phyloP scores from a whole-genome alignment of 129 eudicot species.

The Arctium lappa region DNA sequence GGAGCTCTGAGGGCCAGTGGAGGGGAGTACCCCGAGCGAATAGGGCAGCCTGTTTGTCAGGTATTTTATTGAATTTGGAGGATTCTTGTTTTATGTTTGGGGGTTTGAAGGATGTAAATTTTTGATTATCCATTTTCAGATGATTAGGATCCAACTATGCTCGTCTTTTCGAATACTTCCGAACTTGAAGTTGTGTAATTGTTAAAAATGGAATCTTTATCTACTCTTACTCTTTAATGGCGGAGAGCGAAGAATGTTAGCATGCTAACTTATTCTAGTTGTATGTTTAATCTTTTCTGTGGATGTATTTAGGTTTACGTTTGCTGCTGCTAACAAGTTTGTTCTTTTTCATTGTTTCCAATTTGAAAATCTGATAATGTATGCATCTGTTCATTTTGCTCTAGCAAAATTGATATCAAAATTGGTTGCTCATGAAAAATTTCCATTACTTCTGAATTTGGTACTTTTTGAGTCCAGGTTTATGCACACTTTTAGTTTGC shows the following conservation, averaged over 20 bases:
- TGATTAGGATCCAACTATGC: neutral
- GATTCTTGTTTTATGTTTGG: constrained; percentile 1
- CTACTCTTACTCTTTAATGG: neutral
- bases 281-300: neutral
- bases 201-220: constrained; percentile 10
- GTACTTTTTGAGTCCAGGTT: neutral
- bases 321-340: constrained; percentile 3
- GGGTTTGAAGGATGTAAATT: neutral
- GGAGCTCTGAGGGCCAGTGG: constrained; percentile 59
- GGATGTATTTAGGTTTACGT: neutral
- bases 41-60: constrained; percentile 88
- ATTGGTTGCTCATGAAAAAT: neutral
- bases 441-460: neutral
- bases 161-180: constrained; percentile 21
- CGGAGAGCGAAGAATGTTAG: neutral
- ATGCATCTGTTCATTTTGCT: neutral
- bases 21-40: constrained; percentile 75
- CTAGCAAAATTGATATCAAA: constrained; percentile 2
- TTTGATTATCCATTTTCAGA: neutral
- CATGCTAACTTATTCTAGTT: neutral
- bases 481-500: neutral
- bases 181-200: constrained; percentile 20
- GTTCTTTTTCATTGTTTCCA: constrained; percentile 15
- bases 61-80: constrained; percentile 30
- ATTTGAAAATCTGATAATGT: neutral